phyloP scores from a whole-genome alignment of 2,329 filamentous ascomycete genomes.

The Aspergillus neoniger region DNA sequence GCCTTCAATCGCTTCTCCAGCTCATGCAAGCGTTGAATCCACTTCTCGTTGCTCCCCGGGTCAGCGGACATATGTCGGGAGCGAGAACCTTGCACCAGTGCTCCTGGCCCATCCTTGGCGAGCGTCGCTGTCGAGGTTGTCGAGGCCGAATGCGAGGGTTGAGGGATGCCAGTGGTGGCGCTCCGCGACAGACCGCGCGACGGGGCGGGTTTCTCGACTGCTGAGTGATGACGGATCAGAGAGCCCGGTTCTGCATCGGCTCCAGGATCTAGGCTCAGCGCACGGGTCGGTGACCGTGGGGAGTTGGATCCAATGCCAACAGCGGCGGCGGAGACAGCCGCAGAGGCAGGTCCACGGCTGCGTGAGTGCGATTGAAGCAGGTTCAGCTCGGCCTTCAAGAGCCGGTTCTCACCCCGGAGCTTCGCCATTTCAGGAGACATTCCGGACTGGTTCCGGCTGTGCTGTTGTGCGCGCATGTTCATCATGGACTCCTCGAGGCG shows the following conservation, averaged over 20 bases:
- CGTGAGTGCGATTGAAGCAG: slow-evolving; percentile 69
- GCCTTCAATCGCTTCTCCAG: slow-evolving; percentile 85
- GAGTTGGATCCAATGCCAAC: slow-evolving; percentile 36
- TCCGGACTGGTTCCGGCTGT: slow-evolving; percentile 32
- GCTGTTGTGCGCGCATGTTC: slow-evolving; percentile 51
- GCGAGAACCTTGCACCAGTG: slow-evolving; percentile 29
- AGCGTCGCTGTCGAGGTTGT: slow-evolving; percentile 33
- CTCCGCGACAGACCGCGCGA: slow-evolving; percentile 31
- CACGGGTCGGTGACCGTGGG: slow-evolving; percentile 33
- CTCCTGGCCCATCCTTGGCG: slow-evolving; percentile 27
- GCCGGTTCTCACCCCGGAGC: slow-evolving; percentile 61
- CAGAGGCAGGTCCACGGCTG: slow-evolving; percentile 51
- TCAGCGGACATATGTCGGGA: slow-evolving; percentile 29
- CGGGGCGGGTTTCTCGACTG: slow-evolving; percentile 45
- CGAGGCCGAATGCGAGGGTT: slow-evolving; percentile 38
- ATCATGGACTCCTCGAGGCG: slow-evolving; percentile 78
- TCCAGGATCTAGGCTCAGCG: slow-evolving; percentile 23
- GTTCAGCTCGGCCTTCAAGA: slow-evolving; percentile 63
- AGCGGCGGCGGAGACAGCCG: slow-evolving; percentile 38
- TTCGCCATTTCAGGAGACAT: slow-evolving; percentile 58
- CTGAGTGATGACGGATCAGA: slow-evolving; percentile 58
- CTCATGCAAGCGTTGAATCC: slow-evolving; percentile 82
- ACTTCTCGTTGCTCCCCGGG: slow-evolving; percentile 66
- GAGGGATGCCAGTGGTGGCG: slow-evolving; percentile 36
- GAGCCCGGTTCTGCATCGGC: slow-evolving; percentile 45